phyloP scores from a whole-genome alignment of 2,329 filamentous ascomycete genomes.

The Madurella mycetomatis region DNA sequence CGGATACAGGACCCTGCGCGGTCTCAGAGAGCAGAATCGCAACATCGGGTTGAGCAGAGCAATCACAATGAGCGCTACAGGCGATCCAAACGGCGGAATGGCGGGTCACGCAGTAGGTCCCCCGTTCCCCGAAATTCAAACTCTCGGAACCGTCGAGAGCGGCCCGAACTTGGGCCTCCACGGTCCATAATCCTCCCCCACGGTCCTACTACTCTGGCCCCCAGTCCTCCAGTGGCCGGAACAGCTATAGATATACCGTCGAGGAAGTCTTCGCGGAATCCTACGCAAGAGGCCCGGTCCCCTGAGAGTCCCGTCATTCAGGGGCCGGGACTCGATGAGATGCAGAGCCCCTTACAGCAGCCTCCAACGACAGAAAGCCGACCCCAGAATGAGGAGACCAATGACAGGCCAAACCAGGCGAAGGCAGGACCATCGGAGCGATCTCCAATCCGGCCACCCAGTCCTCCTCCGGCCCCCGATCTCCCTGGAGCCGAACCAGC shows the following conservation, averaged over 20 bases:
- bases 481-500: too few species aligned
- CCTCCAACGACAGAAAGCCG: not conserved
- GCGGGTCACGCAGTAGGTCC: too few species aligned
- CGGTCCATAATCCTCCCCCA: not conserved
- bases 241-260: not conserved
- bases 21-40: slow-evolving; percentile 1
- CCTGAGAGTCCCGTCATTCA: not conserved
- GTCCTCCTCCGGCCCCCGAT: not conserved
- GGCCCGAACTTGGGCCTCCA: not conserved
- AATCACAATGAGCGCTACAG: too few species aligned
- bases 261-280: too few species aligned
- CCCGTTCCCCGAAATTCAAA: not conserved
- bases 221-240: not conserved
- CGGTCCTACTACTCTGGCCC: not conserved
- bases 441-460: slow-evolving; percentile 2
- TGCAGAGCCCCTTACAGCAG: not conserved
- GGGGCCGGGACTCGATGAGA: not conserved
- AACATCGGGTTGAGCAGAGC: not conserved
- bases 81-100: too few species aligned
- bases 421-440: not conserved
- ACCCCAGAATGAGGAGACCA: too few species aligned
- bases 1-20: not conserved
- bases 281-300: too few species aligned
- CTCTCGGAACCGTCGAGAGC: not conserved
- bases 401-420: not conserved